phyloP scores from a whole-genome alignment of 306 rosid species.

The Quercus cerris region DNA sequence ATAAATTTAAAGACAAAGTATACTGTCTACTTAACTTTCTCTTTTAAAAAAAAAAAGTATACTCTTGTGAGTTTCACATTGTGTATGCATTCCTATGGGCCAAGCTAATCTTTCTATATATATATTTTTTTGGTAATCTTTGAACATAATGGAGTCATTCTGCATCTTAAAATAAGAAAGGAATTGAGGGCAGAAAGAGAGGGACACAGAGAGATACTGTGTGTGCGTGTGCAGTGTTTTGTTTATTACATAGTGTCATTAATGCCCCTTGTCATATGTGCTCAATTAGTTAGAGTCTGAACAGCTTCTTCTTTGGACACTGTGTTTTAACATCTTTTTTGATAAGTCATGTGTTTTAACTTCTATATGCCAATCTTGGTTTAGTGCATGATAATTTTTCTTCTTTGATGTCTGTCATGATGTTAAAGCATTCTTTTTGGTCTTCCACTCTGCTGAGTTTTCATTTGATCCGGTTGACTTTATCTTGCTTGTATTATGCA shows the following conservation, averaged over 20 bases:
- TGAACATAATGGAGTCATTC: neutral
- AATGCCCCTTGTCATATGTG: neutral
- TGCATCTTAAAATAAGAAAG: neutral
- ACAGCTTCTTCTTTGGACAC: too few relatives aligned
- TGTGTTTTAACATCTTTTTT: too few relatives aligned
- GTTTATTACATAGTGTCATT: neutral
- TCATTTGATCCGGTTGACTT: slow-evolving; percentile 46
- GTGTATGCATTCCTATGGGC: neutral
- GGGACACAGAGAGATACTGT: too few relatives aligned
- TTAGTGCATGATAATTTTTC: neutral
- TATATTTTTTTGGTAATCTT: neutral
- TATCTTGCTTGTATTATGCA: slow-evolving; percentile 45
- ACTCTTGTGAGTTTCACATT: neutral
- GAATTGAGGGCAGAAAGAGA: neutral
- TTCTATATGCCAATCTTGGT: neutral
- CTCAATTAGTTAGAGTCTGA: too few relatives aligned
- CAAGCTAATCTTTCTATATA: neutral
- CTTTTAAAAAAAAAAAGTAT: too few relatives aligned
- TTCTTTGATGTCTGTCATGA: neutral
- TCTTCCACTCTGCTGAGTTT: slow-evolving; percentile 15
- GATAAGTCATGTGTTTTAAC: neutral
- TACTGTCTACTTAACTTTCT: neutral
- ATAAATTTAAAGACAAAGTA: neutral
- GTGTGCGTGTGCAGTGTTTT: too few relatives aligned
- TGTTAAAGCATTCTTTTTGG: neutral